phyloP scores from a whole-genome alignment of 2,329 filamentous ascomycete species.

The Colletotrichum sp. region DNA sequence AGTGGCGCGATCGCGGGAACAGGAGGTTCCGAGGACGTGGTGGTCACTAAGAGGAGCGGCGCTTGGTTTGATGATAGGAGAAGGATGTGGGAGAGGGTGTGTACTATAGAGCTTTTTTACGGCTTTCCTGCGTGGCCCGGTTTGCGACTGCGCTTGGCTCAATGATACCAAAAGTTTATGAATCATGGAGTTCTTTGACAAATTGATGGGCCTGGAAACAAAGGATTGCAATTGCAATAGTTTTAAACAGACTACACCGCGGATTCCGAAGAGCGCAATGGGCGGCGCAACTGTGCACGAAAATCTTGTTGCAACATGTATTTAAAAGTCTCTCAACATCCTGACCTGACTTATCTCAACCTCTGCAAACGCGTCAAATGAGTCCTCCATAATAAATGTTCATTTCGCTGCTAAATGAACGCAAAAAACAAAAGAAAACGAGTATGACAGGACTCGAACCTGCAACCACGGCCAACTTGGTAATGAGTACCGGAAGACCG shows the following conservation, averaged over 20 bases:
- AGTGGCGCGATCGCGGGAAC: constrained; percentile 34
- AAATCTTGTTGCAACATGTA: neutral
- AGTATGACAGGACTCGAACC: neutral
- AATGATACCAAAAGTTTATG: neutral
- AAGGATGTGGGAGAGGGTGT: neutral
- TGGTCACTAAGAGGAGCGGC: neutral
- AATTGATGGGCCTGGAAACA: neutral
- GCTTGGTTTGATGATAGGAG: neutral
- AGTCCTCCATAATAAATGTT: accelerated
- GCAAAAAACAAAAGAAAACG: neutral
- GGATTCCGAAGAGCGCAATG: neutral
- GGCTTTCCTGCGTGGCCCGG: neutral
- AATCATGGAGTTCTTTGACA: neutral
- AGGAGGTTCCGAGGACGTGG: constrained; percentile 36
- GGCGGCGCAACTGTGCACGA: neutral
- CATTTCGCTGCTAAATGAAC: neutral
- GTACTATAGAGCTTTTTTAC: neutral
- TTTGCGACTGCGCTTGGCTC: neutral
- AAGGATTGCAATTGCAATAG: neutral
- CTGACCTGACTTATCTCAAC: neutral
- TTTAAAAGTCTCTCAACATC: neutral
- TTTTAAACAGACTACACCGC: neutral
- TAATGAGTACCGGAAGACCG: neutral
- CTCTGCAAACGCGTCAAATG: neutral
- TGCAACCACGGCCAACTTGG: neutral